Base-by-base conservation (phyloP, 345 rosid genomes). In the Aquilaria sinensis region DNA sequence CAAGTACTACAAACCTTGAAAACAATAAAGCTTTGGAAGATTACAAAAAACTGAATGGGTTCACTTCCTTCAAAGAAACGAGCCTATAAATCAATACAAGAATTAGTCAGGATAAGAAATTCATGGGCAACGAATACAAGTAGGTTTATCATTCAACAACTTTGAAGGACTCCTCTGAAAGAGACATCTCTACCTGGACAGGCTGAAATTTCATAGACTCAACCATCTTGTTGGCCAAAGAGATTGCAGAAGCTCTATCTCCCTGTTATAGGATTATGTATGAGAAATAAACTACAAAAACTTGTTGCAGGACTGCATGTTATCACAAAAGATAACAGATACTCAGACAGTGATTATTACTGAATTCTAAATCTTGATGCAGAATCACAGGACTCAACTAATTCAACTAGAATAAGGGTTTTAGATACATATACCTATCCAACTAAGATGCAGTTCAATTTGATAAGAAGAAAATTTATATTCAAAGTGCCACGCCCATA, bases 41-140 rank as follows among this genome's bases (percentile, higher is more conserved):
- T 89, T 43, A 85, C 72, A 66, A 83, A 85, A 86, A 95, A 89
- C 68, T 87, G 99, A 73, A 89, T 60, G 3, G 99, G 89, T 76
- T 95, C 99, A 53, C 79, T 79, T 76, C 97, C 98, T 84, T 95
- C 99, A 71, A 80, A 82, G 72, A 89, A 68, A 67, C 92, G 86
- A 63, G 90, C 94, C 99, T 95, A 73, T 47, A 48, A 68, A 79
- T 64, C 51, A 70, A 31, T 15, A 55, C 14, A 60, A 63, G 61
- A 53, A 58, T 68, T 15, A 46, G 63, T 65, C 51, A 81, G 70
- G 3, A 37, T 37, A 37, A 37, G 43, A 65, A 63, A 57, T 31
- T 56, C 43, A 71, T 37, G 53, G 12, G 62, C 46, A 58, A 68
- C 23, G 14, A 34, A 15, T 29, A 56, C 29, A 57, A 47, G 63